These are phyloP conservation scores for Thelonectria blattea DNA, from an alignment of 2,329 filamentous ascomycete genomes.

Conservation along the genomic window DNA sequence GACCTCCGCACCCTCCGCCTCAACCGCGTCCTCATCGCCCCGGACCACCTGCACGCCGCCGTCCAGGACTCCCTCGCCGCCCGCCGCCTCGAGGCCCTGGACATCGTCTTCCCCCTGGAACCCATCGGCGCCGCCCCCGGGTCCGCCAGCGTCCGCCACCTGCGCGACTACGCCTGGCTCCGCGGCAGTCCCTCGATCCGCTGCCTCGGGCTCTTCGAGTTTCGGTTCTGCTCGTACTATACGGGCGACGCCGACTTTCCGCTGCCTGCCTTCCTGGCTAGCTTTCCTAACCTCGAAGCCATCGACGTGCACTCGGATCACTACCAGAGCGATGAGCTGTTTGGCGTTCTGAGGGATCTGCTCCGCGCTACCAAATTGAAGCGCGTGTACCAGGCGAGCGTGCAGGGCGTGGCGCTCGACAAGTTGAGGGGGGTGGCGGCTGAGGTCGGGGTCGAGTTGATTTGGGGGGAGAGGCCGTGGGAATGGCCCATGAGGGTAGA, in stretches of 20 bases:
- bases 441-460: constrained; percentile 36
- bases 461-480: constrained; percentile 39
- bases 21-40: constrained; percentile 33
- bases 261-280: constrained; percentile 44
- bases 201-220: constrained; percentile 44
- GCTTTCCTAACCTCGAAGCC: constrained; percentile 45
- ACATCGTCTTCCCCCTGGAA: constrained; percentile 45
- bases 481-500: constrained; percentile 42
- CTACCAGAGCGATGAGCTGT: constrained; percentile 41
- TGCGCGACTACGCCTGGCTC: constrained; percentile 45
- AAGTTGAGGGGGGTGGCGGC: constrained; percentile 33
- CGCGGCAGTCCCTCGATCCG: constrained; percentile 42
- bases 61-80: constrained; percentile 36
- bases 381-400: constrained; percentile 42
- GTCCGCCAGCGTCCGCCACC: constrained; percentile 36
- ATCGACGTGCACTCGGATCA: constrained; percentile 43
- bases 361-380: constrained; percentile 41
- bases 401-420: constrained; percentile 42
- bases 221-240: constrained; percentile 42
- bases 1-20: constrained; percentile 41
- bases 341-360: constrained; percentile 39
- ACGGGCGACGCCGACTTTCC: constrained; percentile 39
- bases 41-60: constrained; percentile 32
- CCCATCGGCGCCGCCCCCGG: constrained; percentile 33
- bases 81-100: constrained; percentile 43